Evolutionary conservation across 225 moss, liverwort and hornwort species (phyloP), one percentile per base, ranked within the genome.

Genomic region (Pseudisothecium myosuroides): DNA sequence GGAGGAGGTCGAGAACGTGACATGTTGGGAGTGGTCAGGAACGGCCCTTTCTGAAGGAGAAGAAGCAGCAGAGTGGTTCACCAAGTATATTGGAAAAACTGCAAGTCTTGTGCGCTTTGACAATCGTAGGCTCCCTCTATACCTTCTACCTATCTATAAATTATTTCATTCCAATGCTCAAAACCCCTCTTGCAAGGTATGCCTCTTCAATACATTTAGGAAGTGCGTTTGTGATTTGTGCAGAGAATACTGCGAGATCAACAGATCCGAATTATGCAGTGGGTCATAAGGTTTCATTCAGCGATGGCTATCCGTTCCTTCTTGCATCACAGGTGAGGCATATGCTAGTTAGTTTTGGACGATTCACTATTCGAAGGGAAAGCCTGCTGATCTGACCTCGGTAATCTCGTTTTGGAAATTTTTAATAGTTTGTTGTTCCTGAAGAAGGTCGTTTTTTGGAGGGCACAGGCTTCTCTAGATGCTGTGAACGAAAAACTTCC

Each of bases 291-390:
- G 89, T 91, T 85, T 68, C 89, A 62, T 98, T 98, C 79, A 91
- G 86, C 55, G 97, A 98, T 78, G 95, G 96, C 43, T 98, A 89
- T 87, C 97, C 97, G 28, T 94, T 96, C 86, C 95, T 94, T 86
- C 87, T 97, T 58, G 90, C 91, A 58, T 97, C 98, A n/a, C 92
- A 94, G 96, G 98, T 96, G 64, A 56, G 76, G 52, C 52, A 58
- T 43, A 47, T 66, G 14, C 19, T 71, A 27, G n/a, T 89, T 47
- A 32, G 23, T 75, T 76, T 67, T 60, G 74, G 65, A 41, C 56
- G 65, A 83, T 81, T 24, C 56, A n/a, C 50, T 76, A 68, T 58
- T 59, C 14, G 4, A 74, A 71, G 71, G 69, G 32, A 63, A 54
- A 68, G 31, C 28, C 32, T 78, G 22, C 27, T 61, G 15, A 9